These are phyloP conservation scores for Fermentozyma sake DNA, from an alignment of 1,139 yeast species.

Conservation along the genomic window DNA sequence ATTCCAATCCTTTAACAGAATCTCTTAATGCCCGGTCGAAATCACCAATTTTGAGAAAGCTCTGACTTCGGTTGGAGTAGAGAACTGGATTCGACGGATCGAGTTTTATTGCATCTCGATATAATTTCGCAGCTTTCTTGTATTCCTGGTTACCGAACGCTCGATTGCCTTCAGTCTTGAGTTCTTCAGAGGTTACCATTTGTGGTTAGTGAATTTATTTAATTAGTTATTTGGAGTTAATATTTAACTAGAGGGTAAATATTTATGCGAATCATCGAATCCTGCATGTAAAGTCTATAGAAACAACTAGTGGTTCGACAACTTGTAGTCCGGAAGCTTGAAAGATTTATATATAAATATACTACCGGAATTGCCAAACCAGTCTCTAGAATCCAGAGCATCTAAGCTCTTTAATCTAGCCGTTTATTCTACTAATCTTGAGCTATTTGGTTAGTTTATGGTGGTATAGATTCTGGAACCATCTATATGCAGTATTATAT, in stretches of 20 bases:
- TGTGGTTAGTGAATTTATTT: background rate
- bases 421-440: too few relatives aligned
- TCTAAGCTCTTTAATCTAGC: too few relatives aligned
- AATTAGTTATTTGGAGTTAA: constrained; percentile 1
- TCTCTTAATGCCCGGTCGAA: constrained; percentile 58
- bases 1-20: constrained; percentile 52
- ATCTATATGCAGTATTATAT: too few relatives aligned
- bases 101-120: constrained; percentile 59
- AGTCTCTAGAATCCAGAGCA: too few relatives aligned
- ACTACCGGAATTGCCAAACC: too few relatives aligned
- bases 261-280: too few relatives aligned
- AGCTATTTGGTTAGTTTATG: too few relatives aligned
- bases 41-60: constrained; percentile 53
- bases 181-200: constrained; percentile 18
- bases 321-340: background rate
- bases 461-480: too few relatives aligned
- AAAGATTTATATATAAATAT: background rate
- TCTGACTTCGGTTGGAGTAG: constrained; percentile 77
- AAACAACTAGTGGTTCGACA: constrained; percentile 1
- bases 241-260: too few relatives aligned
- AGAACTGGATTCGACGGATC: constrained; percentile 59
- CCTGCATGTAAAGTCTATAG: background rate
- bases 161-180: constrained; percentile 57
- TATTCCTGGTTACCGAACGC: constrained; percentile 56
- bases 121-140: constrained; percentile 54